Evolutionary conservation across 371 early-diverging fungal species (phyloP).

Genomic region (Gilbertella persicaria): DNA sequence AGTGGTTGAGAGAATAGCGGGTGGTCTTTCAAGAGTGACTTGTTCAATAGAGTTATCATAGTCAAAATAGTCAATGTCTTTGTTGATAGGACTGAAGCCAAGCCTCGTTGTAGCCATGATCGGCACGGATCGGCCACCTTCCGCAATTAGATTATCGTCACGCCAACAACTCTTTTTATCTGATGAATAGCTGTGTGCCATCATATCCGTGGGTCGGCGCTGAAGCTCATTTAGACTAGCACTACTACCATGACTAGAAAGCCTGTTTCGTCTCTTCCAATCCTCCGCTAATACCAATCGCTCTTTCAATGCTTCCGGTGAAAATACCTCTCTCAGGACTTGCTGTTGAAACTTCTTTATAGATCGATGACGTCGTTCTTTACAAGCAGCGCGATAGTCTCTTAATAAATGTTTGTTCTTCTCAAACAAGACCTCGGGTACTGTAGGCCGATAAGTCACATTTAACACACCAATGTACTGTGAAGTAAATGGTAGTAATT

Average conservation of each 20-base stretch:
- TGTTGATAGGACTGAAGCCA: not conserved
- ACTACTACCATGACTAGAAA: not conserved
- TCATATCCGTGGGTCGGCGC: no score
- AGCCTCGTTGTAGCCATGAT: slow-evolving; percentile 8
- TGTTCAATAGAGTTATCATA: slow-evolving; percentile 2
- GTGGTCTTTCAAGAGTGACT: slow-evolving; percentile 15
- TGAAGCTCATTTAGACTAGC: not conserved
- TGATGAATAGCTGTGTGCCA: slow-evolving; percentile 16
- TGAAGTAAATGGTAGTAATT: slow-evolving; percentile 84
- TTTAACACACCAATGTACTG: slow-evolving; percentile 93
- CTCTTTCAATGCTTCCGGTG: slow-evolving; percentile 66
- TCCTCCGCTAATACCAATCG: slow-evolving; percentile 49
- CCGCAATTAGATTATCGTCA: slow-evolving; percentile 14
- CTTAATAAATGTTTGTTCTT: slow-evolving; percentile 78
- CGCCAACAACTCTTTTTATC: not conserved
- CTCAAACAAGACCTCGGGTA: slow-evolving; percentile 76
- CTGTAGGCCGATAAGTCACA: slow-evolving; percentile 72
- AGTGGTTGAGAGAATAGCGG: slow-evolving; percentile 1
- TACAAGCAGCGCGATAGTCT: slow-evolving; percentile 32
- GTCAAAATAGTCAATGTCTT: not conserved
- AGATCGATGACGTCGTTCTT: slow-evolving; percentile 9
- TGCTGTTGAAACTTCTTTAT: slow-evolving; percentile 57
- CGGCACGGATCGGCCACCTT: slow-evolving; percentile 28
- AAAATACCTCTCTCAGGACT: slow-evolving; percentile 76
- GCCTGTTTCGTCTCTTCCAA: slow-evolving; percentile 25